phyloP scores from a whole-genome alignment of 179 eudicot species.

The Carnegiea gigantea region DNA sequence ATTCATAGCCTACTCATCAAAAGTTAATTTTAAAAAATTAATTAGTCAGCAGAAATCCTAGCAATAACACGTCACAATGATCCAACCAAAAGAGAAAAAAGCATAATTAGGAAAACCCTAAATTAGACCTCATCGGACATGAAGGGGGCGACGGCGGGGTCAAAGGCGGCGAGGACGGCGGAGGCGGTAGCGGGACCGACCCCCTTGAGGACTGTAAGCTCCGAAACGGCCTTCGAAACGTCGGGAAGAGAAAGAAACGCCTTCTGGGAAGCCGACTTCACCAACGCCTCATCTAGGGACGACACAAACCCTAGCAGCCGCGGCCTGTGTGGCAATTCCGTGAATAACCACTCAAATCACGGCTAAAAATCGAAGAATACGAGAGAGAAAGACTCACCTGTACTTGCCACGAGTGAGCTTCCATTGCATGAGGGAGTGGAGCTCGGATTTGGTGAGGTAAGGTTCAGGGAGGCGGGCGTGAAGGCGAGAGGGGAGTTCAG shows the following conservation, averaged over 20 bases:
- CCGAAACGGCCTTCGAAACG: constrained; percentile 56
- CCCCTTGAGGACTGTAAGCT: constrained; percentile 70
- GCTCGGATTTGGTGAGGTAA: constrained; percentile 64
- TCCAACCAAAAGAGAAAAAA: background rate
- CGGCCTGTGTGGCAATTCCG: constrained; percentile 41
- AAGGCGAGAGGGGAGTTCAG: constrained; percentile 58
- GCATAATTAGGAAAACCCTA: background rate
- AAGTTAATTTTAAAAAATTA: background rate
- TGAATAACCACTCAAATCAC: background rate
- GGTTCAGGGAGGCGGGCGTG: constrained; percentile 61
- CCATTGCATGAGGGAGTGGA: constrained; percentile 80
- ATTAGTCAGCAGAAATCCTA: background rate
- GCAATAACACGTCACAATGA: background rate
- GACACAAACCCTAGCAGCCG: constrained; percentile 64
- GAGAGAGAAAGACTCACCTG: constrained; percentile 31
- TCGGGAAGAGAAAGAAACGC: constrained; percentile 67
- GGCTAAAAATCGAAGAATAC: background rate
- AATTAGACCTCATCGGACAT: constrained; percentile 83
- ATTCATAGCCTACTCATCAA: constrained; percentile 60
- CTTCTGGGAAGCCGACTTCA: constrained; percentile 61
- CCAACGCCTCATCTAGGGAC: constrained; percentile 57
- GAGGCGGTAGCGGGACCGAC: constrained; percentile 96
- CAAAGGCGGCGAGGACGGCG: constrained; percentile 75
- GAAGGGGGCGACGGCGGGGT: constrained; percentile 76
- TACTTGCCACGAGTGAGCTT: constrained; percentile 90